Conservation (phyloP, 352 stramenopile genomes). For the Bremia lactucae region DNA sequence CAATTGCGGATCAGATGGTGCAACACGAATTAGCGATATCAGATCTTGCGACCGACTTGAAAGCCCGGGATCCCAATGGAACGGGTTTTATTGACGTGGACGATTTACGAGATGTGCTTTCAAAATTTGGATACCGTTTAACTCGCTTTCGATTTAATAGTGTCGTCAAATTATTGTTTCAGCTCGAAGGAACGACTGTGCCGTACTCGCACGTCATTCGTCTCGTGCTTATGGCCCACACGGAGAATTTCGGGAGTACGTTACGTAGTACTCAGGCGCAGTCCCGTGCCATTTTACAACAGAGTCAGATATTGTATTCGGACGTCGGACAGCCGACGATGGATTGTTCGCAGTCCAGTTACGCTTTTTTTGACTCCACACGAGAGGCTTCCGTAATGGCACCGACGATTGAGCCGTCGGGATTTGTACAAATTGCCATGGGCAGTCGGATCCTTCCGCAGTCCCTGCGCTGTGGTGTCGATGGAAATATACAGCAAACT, state of each 20-base stretch:
- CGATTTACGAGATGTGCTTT: constrained; percentile 29
- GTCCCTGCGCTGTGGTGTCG: background rate
- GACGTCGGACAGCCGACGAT: constrained; percentile 9
- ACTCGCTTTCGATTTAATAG: constrained; percentile 55
- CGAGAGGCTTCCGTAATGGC: constrained; percentile 4
- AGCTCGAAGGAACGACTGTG: constrained; percentile 23
- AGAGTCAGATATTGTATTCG: constrained; percentile 16
- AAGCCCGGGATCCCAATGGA: constrained; percentile 11
- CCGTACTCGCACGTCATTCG: constrained; percentile 33
- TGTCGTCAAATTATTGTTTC: constrained; percentile 46
- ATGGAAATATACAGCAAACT: background rate
- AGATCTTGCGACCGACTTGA: constrained; percentile 27
- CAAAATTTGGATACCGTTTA: constrained; percentile 31
- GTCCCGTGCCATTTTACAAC: constrained; percentile 13
- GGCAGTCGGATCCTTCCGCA: constrained; percentile 1
- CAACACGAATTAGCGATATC: constrained; percentile 9
- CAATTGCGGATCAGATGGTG: constrained; percentile 9
- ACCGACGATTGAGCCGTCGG: background rate
- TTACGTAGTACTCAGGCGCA: background rate
- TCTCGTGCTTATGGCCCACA: constrained; percentile 26
- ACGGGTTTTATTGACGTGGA: constrained; percentile 31
- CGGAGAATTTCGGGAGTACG: constrained; percentile 6
- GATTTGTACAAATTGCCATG: constrained; percentile 8
- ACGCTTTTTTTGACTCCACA: constrained; percentile 18
- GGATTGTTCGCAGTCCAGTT: constrained; percentile 19